These are phyloP conservation scores for Albizia julibrissin DNA, from an alignment of 306 rosid genomes.

Conservation along the genomic window DNA sequence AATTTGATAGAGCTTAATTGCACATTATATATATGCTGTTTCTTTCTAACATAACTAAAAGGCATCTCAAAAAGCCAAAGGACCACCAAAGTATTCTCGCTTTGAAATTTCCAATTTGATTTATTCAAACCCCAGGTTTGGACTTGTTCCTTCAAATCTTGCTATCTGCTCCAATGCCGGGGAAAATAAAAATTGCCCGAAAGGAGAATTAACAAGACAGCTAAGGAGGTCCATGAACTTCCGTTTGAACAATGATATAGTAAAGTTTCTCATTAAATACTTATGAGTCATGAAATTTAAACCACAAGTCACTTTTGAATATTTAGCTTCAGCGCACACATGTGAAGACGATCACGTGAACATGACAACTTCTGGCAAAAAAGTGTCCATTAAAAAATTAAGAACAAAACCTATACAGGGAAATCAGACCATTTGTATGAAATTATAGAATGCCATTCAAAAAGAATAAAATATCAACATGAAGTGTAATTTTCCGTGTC, in stretches of 20 bases:
- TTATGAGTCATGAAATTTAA: slow-evolving; percentile 4
- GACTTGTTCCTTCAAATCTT: background rate
- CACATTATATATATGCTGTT: background rate
- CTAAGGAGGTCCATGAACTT: background rate
- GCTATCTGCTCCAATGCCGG: background rate
- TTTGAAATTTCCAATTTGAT: slow-evolving; percentile 11
- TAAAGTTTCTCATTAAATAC: background rate
- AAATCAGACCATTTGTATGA: background rate
- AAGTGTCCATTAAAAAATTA: background rate
- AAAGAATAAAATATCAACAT: background rate
- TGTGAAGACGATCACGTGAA: slow-evolving; percentile 25
- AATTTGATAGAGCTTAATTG: background rate
- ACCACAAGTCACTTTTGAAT: slow-evolving; percentile 4
- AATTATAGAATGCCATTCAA: background rate
- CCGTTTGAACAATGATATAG: slow-evolving; percentile 17
- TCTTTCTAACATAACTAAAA: background rate
- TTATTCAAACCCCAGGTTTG: background rate
- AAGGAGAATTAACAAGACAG: background rate
- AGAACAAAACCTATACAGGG: background rate
- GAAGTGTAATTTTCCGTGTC: no score
- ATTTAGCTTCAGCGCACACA: background rate
- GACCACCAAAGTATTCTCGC: background rate
- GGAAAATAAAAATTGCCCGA: background rate
- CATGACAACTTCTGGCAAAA: background rate
- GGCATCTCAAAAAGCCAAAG: background rate